Evolutionary conservation across 2,329 filamentous ascomycete species (phyloP).

Genomic region (Aspergillus texensis): DNA sequence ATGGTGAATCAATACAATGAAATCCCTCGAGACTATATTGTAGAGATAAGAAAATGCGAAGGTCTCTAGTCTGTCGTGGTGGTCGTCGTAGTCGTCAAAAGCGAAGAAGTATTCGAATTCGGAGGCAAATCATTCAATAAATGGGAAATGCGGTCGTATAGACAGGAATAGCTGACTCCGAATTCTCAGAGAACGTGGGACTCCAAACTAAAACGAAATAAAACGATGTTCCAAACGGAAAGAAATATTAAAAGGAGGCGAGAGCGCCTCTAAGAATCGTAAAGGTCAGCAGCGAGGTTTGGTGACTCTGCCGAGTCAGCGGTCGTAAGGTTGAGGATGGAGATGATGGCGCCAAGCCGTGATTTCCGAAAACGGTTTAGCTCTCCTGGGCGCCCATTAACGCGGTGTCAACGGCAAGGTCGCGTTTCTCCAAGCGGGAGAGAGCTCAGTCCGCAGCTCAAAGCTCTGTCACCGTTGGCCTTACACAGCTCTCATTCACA

Average conservation of each 20-base stretch:
- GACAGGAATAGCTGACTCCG: constrained; percentile 21
- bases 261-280: constrained; percentile 12
- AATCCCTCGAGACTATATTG: constrained; percentile 10
- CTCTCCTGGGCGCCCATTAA: constrained; percentile 33
- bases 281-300: constrained; percentile 1
- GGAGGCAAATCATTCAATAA: constrained; percentile 20
- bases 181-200: constrained; percentile 23
- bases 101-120: constrained; percentile 24
- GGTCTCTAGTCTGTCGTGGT: constrained; percentile 16
- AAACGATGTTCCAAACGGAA: constrained; percentile 18
- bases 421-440: constrained; percentile 26
- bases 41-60: constrained; percentile 14
- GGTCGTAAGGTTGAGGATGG: not conserved
- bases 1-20: constrained; percentile 43
- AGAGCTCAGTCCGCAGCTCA: constrained; percentile 19
- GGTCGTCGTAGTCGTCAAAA: constrained; percentile 27
- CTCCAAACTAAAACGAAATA: constrained; percentile 21
- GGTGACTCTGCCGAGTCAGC: not conserved
- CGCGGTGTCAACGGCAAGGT: constrained; percentile 31
- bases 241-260: constrained; percentile 12
- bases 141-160: constrained; percentile 15
- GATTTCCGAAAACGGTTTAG: constrained; percentile 27
- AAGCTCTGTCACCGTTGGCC: constrained; percentile 17
- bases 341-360: constrained; percentile 26
- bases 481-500: not conserved